phyloP scores from a whole-genome alignment of 75 land plant genomes.

The Selaginella moellendorffii region DNA sequence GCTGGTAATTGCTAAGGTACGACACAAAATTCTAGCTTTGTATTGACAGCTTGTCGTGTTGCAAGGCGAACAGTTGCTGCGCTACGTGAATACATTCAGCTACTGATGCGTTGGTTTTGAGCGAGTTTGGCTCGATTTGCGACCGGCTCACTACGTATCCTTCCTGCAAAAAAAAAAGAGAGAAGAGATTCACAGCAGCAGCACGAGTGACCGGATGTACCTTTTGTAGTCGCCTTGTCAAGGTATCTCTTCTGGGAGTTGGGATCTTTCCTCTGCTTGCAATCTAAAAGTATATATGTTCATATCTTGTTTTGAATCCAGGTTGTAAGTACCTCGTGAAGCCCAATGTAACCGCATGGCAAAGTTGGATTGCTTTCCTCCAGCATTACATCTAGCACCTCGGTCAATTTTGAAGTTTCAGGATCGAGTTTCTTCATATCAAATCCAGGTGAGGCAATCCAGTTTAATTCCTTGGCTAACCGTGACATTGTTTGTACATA shows the following conservation, averaged over 20 bases:
- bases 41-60: too few species aligned
- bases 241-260: constrained; percentile 44
- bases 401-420: constrained; percentile 10
- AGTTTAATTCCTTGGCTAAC: constrained; percentile 62
- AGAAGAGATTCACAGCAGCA: too few species aligned
- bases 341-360: constrained; percentile 61
- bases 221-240: constrained; percentile 42
- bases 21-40: too few species aligned
- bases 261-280: constrained; percentile 55
- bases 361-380: constrained; percentile 71
- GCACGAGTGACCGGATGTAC: constrained; percentile 16
- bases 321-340: constrained; percentile 49
- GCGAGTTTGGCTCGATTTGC: neutral
- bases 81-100: neutral
- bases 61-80: too few species aligned
- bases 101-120: neutral
- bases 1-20: too few species aligned
- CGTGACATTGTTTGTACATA: constrained; percentile 43
- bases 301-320: neutral
- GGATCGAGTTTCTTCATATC: constrained; percentile 16
- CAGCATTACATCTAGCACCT: constrained; percentile 53
- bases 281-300: constrained; percentile 26
- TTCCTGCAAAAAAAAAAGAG: neutral
- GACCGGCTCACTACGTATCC: neutral
- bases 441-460: constrained; percentile 22